These are phyloP conservation scores for Colletotrichum godetiae DNA, from an alignment of 2,329 filamentous ascomycete genomes.

Conservation along the genomic window DNA sequence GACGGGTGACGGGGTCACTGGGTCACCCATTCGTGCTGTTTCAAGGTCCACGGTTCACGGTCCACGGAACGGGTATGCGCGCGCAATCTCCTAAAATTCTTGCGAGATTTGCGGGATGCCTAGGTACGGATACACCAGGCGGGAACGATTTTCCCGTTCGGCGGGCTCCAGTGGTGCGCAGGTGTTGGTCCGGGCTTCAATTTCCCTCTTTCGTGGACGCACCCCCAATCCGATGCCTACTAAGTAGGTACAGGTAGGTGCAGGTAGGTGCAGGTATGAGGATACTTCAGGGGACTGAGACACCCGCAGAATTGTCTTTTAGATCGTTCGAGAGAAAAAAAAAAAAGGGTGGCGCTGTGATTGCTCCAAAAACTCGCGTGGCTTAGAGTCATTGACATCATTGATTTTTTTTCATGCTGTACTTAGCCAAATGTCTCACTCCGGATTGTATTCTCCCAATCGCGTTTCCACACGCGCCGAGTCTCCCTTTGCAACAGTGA, in stretches of 20 bases:
- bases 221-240: too few relatives aligned
- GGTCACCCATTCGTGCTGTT: too few relatives aligned
- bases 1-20: not conserved
- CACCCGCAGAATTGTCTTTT: not conserved
- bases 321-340: not conserved
- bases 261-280: too few relatives aligned
- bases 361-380: not conserved
- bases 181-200: not conserved
- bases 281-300: not conserved
- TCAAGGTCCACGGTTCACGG: not conserved
- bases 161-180: not conserved
- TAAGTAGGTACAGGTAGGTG: too few relatives aligned
- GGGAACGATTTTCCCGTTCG: not conserved
- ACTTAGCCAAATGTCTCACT: conserved; percentile 26
- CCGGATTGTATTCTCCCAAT: conserved; percentile 38
- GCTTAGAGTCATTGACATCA: conserved; percentile 40
- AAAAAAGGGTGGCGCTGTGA: not conserved
- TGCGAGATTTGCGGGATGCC: not conserved
- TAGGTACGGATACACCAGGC: too few relatives aligned
- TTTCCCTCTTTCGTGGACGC: not conserved
- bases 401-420: conserved; percentile 42
- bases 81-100: not conserved
- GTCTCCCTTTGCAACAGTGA: not conserved
- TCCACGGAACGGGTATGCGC: not conserved
- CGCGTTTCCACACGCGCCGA: not conserved